A percentile compares a stretch with the other conserved stretches of the same genome.
These are phyloP conservation scores for Penicillium freii DNA, from an alignment of 2,329 filamentous ascomycete genomes.

Conservation along the genomic window DNA sequence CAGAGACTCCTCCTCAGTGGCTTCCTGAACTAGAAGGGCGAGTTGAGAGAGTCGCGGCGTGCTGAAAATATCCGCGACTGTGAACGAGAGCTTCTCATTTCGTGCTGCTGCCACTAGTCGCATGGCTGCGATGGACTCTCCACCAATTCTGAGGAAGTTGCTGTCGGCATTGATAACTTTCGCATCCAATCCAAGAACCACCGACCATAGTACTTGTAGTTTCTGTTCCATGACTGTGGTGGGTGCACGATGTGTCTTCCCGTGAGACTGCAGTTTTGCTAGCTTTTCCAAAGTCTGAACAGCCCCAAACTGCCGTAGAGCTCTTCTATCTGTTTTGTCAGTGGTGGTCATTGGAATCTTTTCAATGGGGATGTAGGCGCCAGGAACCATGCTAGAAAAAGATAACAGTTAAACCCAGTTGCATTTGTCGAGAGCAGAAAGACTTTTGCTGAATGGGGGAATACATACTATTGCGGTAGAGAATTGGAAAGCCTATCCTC, in stretches of 20 bases:
- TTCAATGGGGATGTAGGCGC: background rate
- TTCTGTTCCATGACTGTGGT: background rate
- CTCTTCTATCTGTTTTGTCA: background rate
- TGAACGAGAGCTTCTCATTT: background rate
- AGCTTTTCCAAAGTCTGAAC: background rate
- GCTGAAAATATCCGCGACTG: background rate
- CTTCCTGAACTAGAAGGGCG: background rate
- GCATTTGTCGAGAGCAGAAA: background rate
- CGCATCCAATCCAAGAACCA: background rate
- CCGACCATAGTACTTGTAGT: background rate
- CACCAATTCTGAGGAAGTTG: background rate
- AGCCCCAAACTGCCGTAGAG: background rate
- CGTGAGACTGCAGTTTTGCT: background rate
- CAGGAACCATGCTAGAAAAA: background rate
- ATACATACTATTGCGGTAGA: background rate
- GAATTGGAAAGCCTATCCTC: background rate
- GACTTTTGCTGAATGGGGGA: too few relatives aligned
- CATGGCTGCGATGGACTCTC: slow-evolving; percentile 1
- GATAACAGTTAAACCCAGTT: background rate
- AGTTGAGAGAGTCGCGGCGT: background rate
- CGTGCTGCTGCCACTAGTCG: background rate
- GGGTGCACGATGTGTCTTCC: background rate
- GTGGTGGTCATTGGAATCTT: background rate
- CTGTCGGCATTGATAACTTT: background rate
- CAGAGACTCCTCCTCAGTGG: background rate